A percentile compares a stretch with the other conserved stretches of the same genome.
Conservation (phyloP, 371 early-diverging fungal species). For the Batrachochytrium dendrobatidis region DNA sequence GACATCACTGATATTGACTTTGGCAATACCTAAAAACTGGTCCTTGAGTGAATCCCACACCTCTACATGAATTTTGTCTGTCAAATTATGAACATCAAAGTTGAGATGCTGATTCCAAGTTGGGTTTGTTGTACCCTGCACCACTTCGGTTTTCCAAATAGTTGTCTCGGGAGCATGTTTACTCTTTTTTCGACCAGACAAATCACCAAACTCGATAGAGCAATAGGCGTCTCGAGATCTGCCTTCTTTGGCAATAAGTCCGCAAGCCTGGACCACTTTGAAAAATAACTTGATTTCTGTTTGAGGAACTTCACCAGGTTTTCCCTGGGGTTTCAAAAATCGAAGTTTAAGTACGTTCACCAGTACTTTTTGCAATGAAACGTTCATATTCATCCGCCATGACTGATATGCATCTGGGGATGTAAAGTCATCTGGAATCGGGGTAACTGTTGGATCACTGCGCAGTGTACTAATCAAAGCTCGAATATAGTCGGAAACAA, state of each 20-base stretch:
- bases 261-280: constrained; percentile 34
- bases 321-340: constrained; percentile 17
- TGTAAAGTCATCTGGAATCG: constrained; percentile 36
- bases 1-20: constrained; percentile 22
- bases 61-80: constrained; percentile 23
- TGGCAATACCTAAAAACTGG: constrained; percentile 30
- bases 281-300: constrained; percentile 24
- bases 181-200: constrained; percentile 15
- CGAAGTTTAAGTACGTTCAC: constrained; percentile 27
- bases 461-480: constrained; percentile 30
- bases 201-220: constrained; percentile 30
- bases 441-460: constrained; percentile 24
- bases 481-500: constrained; percentile 32
- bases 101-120: constrained; percentile 36
- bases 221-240: constrained; percentile 35
- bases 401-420: constrained; percentile 26
- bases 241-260: constrained; percentile 36
- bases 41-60: constrained; percentile 34
- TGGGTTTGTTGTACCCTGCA: constrained; percentile 19
- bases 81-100: constrained; percentile 11
- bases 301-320: neutral
- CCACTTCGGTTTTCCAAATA: constrained; percentile 27
- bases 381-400: constrained; percentile 23
- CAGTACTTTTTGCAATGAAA: constrained; percentile 29
- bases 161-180: constrained; percentile 18